Percentiles rank a stretch among this genome's conserved stretches.
Conservation (phyloP, 2,329 filamentous ascomycete genomes). For the Xylariaceae sp. region DNA sequence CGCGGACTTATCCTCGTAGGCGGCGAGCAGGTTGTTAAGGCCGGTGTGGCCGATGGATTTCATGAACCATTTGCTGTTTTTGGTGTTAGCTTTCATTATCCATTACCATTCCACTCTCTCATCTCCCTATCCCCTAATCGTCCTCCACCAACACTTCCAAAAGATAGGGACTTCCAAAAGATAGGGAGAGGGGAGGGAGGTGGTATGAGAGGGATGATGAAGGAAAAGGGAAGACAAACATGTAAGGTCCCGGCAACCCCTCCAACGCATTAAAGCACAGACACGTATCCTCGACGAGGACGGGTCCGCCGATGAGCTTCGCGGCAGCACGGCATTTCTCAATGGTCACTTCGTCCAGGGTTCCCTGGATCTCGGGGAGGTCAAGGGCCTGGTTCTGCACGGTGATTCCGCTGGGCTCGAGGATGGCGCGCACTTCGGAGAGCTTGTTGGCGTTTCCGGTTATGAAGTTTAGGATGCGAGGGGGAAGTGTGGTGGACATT, state of each 20-base stretch:
- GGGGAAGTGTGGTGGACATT: slow-evolving; percentile 19
- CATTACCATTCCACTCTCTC: too few species aligned
- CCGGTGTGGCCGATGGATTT: slow-evolving; percentile 74
- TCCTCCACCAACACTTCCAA: too few species aligned
- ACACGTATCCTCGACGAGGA: slow-evolving; percentile 92
- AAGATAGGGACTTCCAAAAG: background rate
- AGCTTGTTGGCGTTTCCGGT: slow-evolving; percentile 96
- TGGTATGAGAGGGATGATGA: background rate
- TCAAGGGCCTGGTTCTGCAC: slow-evolving; percentile 72
- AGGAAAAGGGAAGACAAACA: slow-evolving; percentile 52
- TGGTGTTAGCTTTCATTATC: too few species aligned
- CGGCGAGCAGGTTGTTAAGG: slow-evolving; percentile 83
- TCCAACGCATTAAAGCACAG: slow-evolving; percentile 87
- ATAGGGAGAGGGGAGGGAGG: background rate
- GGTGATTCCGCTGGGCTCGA: slow-evolving; percentile 60
- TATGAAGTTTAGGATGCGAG: slow-evolving; percentile 72
- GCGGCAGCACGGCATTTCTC: slow-evolving; percentile 85
- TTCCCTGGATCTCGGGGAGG: slow-evolving; percentile 84
- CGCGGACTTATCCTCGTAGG: slow-evolving; percentile 84
- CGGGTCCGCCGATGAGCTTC: slow-evolving; percentile 65
- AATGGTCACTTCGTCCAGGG: slow-evolving; percentile 81
- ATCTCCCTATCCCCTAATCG: too few species aligned
- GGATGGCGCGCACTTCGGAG: slow-evolving; percentile 79
- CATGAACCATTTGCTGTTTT: slow-evolving; percentile 84
- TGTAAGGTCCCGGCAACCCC: slow-evolving; percentile 92